Evolutionary conservation across 257 asterid species (phyloP).

Genomic region (Nicotiana otophora): DNA sequence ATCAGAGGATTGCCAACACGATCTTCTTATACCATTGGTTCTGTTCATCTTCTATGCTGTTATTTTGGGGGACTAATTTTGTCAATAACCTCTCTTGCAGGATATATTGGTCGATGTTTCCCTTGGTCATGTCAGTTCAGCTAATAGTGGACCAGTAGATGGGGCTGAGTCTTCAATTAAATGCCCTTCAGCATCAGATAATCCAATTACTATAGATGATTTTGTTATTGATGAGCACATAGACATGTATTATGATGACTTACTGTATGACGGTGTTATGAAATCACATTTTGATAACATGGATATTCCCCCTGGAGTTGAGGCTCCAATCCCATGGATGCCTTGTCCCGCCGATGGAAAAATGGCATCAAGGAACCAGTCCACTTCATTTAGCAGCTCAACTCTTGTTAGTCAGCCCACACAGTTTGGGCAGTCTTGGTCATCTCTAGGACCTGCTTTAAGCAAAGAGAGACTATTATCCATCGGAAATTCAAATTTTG

Average conservation of each 20-base stretch:
- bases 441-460: constrained; percentile 10
- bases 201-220: constrained; percentile 37
- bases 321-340: constrained; percentile 74
- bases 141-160: constrained; percentile 25
- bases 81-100: constrained; percentile 22
- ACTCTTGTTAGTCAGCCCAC: constrained; percentile 11
- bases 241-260: constrained; percentile 50
- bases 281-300: constrained; percentile 63
- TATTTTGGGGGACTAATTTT: background rate
- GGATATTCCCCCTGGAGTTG: constrained; percentile 82
- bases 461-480: constrained; percentile 22
- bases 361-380: constrained; percentile 16
- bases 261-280: constrained; percentile 38
- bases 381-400: constrained; percentile 21
- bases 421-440: constrained; percentile 25
- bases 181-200: constrained; percentile 25
- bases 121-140: constrained; percentile 26
- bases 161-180: constrained; percentile 21
- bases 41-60: background rate
- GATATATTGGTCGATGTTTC: constrained; percentile 29
- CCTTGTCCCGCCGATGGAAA: constrained; percentile 21
- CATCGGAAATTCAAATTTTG: constrained; percentile 21
- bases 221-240: constrained; percentile 40
- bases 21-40: background rate
- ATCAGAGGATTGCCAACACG: background rate